Base-by-base conservation (phyloP, 768 basidiomycete species). In the Sarcomyxa edulis region DNA sequence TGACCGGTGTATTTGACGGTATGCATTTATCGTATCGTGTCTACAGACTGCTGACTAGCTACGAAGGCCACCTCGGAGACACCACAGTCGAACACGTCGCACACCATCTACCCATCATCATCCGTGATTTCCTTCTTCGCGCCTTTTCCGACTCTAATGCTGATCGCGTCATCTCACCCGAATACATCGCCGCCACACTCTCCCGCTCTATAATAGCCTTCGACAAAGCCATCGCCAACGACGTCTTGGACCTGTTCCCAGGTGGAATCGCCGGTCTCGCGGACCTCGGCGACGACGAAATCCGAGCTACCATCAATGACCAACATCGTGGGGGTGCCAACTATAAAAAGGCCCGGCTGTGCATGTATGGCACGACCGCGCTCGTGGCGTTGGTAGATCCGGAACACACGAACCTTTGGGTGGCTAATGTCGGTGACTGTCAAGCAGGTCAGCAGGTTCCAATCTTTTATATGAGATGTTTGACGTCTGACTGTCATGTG, bases 361-460 rank as follows among this genome's bases (percentile, higher is more conserved):
- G 81, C 52, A 84, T 89, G 76, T 83, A 85, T 48, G 86, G 86
- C 15, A 84, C 81, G 0, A 88, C 86, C 3, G 84, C 81, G 5
- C 71, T 88, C 22, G 72, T 88, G 28, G 73, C 85, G 7, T 68
- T 89, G 25, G 71, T 82, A 28, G 84, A 87, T 60, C 82, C 84
- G 24, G 65, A 75, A 14, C 72, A 74, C 45, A 65, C 72, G 50
- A 75, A 85, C 45, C 62, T 88, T 15, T 89, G 86, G 86, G 61
- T 88, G 32, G 85, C 84, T 5, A 87, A 87, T 51, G 66, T 89
- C 19, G 86, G 86, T 10, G 86, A 89, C 52, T 87, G 83, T 55
- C 80, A 84, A 67, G 83, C 83, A 44, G 68, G 84, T 84, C 46
- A 46, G 80, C 62, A 18, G 30, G 34, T 42, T 28, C 5, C 39